Evolutionary conservation across 768 basidiomycete species (phyloP).

Genomic region (Daedaleopsis nitida): DNA sequence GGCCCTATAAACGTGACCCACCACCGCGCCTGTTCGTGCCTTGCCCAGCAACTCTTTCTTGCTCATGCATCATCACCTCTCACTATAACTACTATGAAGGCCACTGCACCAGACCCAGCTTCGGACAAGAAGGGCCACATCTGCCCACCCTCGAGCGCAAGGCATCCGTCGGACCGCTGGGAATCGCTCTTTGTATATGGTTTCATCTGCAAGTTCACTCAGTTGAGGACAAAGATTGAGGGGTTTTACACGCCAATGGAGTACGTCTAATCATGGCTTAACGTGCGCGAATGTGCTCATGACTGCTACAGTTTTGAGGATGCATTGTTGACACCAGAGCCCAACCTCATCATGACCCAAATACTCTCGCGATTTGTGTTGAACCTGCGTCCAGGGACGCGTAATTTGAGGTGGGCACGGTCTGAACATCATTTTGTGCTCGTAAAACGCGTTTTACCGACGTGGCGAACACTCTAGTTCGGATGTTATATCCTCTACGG

Average conservation of each 20-base stretch:
- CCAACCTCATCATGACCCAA: slow-evolving; percentile 71
- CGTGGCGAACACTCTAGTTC: slow-evolving; percentile 50
- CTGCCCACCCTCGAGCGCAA: slow-evolving; percentile 60
- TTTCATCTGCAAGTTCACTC: slow-evolving; percentile 83
- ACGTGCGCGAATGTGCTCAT: slow-evolving; percentile 19
- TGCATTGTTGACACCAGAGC: slow-evolving; percentile 70
- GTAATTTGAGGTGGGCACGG: slow-evolving; percentile 80
- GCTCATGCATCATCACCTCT: slow-evolving; percentile 27
- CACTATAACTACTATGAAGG: slow-evolving; percentile 38
- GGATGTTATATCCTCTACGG: slow-evolving; percentile 81
- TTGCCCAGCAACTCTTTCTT: slow-evolving; percentile 26
- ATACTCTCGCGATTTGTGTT: slow-evolving; percentile 76
- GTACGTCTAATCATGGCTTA: slow-evolving; percentile 49
- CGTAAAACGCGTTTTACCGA: slow-evolving; percentile 36
- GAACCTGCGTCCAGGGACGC: slow-evolving; percentile 84
- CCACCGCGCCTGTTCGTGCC: slow-evolving; percentile 22
- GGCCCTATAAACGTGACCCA: slow-evolving; percentile 34
- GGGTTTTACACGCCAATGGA: slow-evolving; percentile 82
- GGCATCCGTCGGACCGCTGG: slow-evolving; percentile 82
- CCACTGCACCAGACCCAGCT: slow-evolving; percentile 29
- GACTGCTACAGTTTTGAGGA: slow-evolving; percentile 67
- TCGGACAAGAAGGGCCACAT: slow-evolving; percentile 52
- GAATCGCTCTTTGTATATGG: slow-evolving; percentile 84
- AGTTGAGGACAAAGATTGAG: slow-evolving; percentile 72
- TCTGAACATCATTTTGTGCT: slow-evolving; percentile 31